Base-by-base conservation (phyloP, 768 basidiomycete genomes). In the Polyporus arcularius region DNA sequence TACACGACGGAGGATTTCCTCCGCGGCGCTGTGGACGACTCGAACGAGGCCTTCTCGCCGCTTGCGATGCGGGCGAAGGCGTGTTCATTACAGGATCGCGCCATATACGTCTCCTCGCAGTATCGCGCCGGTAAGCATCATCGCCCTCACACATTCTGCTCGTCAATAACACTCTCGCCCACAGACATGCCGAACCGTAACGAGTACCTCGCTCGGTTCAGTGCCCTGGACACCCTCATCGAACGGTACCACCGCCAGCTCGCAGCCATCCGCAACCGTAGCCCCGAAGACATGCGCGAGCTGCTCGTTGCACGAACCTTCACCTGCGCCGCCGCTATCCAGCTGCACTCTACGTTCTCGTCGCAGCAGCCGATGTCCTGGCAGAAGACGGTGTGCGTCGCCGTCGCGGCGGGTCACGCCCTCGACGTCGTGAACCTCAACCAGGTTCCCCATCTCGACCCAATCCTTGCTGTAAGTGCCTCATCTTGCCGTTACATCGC, bases 381-480 rank as follows among this genome's bases (percentile, higher is more conserved):
- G 42, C 61, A 65, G 46, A 62, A 65, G 56, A 60, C 57, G 31
- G n/a, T 70, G 11, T 38, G 52, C 21, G 65, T 67, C 28, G 71
- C 70, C 4, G 58, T 60, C 38, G 61, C 65, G 8, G 57, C 65
- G 4, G 55, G 60, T 4, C 57, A 63, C 8, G 58, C 64, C 16
- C 57, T 70, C 7, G 60, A 66, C 43, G 41, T 57, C 42, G 32
- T 70, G 40, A 51, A 63, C 26, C 14, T 62, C 16, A 57, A 46
- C 16, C 58, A 65, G 21, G 21, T 60, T 14, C 56, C 48, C 30
- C 68, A 60, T 54, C 45, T 71, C 2, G 70, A 73, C 41, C 66
- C 69, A 1, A 56, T 72, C 31, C 53, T 71, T 53, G 71, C 70
- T n/a, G 70, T 73, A 57, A 64, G 70, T 45, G 2, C 31, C 15